Evolutionary conservation across 2,329 filamentous ascomycete genomes (phyloP), one percentile per base, ranked within the genome.

Genomic region (Fusarium scirpi): DNA sequence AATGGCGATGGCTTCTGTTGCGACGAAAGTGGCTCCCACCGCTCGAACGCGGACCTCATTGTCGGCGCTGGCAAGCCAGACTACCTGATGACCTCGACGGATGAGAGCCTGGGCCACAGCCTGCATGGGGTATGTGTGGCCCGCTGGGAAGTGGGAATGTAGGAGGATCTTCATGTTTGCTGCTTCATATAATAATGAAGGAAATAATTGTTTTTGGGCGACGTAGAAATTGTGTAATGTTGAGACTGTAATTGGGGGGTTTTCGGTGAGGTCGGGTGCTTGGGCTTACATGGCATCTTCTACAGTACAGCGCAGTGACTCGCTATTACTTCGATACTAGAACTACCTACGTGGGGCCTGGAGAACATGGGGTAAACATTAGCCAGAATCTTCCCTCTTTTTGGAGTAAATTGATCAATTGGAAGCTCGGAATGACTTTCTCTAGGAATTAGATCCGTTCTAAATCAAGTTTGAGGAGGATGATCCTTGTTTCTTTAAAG

Each of bases 101-200:
- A 81, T 72, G 24, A 82, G 79, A 48, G 80, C 78, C 58, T 77
- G 74, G 49, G 80, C 79, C 6, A 82, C 74, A 8, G 81, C 79
- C 57, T 81, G 80, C 78, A 81, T 81, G 16, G 81, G 81, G 34
- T 80, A 78, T 25, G 78, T 76, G 71, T 82, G 80, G 41, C 80
- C 80, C 0, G 78, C 79, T 12, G 80, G 80, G 44, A 81, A 81
- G 57, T 80, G 80, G 11, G 80, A 82, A 55, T 81, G 76, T 10
- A 82, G 72, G 13, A 82, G 76, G 48, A 82, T 72, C 49, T 78
- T 81, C 77, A 82, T 80, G n/a, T 40, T 38, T 54, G 2, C 7
- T 32, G n/a, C 12, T n/a, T n/a, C n/a, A 41, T 48, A 20, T 2
- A 48, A 20, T 46, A 22, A 32, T n/a, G 29, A 32, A 18, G 16